Evolutionary conservation across 2,329 filamentous ascomycete genomes (phyloP), one percentile per base, ranked within the genome.

Genomic region (Scolecobasidium constrictum): DNA sequence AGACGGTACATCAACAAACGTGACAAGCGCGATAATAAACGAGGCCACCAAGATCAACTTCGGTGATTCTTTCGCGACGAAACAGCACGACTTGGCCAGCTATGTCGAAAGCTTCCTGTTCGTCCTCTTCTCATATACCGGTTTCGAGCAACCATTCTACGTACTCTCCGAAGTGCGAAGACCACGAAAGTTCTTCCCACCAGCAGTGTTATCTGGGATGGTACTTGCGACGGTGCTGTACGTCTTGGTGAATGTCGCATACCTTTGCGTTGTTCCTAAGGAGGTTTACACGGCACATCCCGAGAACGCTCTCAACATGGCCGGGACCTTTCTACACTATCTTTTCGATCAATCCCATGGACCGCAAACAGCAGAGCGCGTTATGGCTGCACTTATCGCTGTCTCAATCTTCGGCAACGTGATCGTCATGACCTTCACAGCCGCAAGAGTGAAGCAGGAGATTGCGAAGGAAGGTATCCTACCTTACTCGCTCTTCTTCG

Each of bases 381-480:
- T 71, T 5, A 61, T 74, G 46, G 62, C 69, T 12, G 67, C 62
- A 1, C 65, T 77, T 34, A 60, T 75, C 5, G 72, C 73, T 3
- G 55, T 77, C 19, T 73, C 69, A 2, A 69, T 66, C 18, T 62
- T 77, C 38, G 73, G 73, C 0, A 76, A 77, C 50, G 68, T 78
- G 34, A 61, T 76, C 11, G 69, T 72, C 16, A 72, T 72, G 57
- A 77, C 73, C 1, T 78, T 72, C 48, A 72, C 71, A 0, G 66
- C 70, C 5, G 65, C 71, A 3, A 62, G 71, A 46, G 67, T 77
- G 15, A 76, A 77, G 52, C 73, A 77, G 50, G 73, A 78, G 51
- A 74, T 78, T 35, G 74, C 73, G 5, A 76, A 77, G 50, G 69
- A 75, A 52, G 73, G 72, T 1, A 66, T 75, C 41, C 55, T 75